phyloP scores from a whole-genome alignment of 352 stramenopile species.

The Aphanomyces invadans region DNA sequence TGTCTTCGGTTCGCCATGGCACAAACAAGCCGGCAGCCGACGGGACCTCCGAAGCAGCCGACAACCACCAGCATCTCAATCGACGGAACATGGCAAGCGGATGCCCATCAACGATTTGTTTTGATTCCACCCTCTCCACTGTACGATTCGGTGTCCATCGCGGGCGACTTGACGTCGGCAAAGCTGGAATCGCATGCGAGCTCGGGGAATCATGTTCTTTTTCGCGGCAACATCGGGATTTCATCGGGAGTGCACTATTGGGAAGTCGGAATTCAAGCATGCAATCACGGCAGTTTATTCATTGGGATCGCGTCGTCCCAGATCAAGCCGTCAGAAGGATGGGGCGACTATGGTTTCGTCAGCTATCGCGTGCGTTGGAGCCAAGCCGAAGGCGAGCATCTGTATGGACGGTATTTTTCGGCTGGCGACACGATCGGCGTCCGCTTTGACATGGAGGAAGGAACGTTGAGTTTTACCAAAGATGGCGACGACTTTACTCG shows the following conservation, averaged over 20 bases:
- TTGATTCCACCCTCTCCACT: not conserved
- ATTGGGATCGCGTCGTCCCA: conserved; percentile 30
- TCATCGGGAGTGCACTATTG: conserved; percentile 42
- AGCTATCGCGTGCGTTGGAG: conserved; percentile 41
- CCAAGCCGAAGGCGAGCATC: conserved; percentile 21
- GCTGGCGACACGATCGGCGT: conserved; percentile 16
- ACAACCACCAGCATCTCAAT: not conserved
- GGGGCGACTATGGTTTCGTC: conserved; percentile 49
- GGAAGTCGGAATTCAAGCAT: conserved; percentile 28
- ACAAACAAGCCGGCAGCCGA: too few relatives aligned
- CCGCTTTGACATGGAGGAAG: conserved; percentile 18
- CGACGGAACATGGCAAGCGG: conserved; percentile 7
- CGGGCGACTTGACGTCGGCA: not conserved
- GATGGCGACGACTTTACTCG: conserved; percentile 22
- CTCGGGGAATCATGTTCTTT: conserved; percentile 24
- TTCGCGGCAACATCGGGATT: conserved; percentile 42
- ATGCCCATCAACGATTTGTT: not conserved
- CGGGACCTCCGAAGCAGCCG: not conserved
- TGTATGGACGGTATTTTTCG: conserved; percentile 24
- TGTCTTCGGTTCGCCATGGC: too few relatives aligned
- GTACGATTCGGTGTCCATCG: not conserved
- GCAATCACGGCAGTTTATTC: conserved; percentile 17
- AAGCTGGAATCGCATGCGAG: conserved; percentile 10
- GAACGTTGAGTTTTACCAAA: conserved; percentile 19
- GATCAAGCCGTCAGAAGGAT: conserved; percentile 33